phyloP scores from a whole-genome alignment of 1,139 yeast species.

The Martiniozyma asiatica region DNA sequence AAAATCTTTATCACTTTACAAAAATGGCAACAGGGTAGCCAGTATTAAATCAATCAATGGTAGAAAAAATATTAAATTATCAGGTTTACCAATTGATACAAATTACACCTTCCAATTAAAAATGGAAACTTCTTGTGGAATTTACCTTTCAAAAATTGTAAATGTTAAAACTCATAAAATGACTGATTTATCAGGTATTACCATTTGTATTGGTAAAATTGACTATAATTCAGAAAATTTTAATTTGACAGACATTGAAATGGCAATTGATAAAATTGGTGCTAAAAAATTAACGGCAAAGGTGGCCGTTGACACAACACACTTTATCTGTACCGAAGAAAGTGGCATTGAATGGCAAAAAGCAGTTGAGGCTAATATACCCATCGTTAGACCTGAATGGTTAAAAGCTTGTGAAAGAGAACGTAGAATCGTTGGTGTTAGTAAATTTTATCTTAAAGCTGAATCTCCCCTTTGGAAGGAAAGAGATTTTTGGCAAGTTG shows the following conservation, averaged over 20 bases:
- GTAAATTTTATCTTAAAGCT: conserved; percentile 61
- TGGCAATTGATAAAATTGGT: conserved; percentile 59
- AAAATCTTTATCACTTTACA: conserved; percentile 65
- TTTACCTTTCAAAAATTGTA: conserved; percentile 54
- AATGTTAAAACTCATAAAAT: conserved; percentile 81
- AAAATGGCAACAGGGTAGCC: conserved; percentile 71
- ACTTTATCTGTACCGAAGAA: conserved; percentile 62
- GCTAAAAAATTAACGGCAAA: conserved; percentile 66
- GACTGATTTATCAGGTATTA: conserved; percentile 92
- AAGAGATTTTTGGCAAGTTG: conserved; percentile 25
- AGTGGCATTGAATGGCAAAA: conserved; percentile 45
- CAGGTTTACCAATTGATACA: conserved; percentile 85
- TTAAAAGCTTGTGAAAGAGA: conserved; percentile 86
- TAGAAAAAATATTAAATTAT: conserved; percentile 73
- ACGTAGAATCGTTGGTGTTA: conserved; percentile 83
- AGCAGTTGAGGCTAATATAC: conserved; percentile 82
- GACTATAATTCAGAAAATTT: conserved; percentile 43
- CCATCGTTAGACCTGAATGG: conserved; percentile 96
- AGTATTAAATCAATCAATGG: conserved; percentile 76
- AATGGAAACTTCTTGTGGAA: conserved; percentile 84
- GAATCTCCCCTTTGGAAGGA: conserved; percentile 23
- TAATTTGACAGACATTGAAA: conserved; percentile 48
- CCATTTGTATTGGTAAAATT: conserved; percentile 80
- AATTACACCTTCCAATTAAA: conserved; percentile 69
- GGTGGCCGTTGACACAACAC: conserved; percentile 88